Evolutionary conservation across 2,329 filamentous ascomycete species (phyloP), one percentile per base, ranked within the genome.

Genomic region (Periconia macrospinosa): DNA sequence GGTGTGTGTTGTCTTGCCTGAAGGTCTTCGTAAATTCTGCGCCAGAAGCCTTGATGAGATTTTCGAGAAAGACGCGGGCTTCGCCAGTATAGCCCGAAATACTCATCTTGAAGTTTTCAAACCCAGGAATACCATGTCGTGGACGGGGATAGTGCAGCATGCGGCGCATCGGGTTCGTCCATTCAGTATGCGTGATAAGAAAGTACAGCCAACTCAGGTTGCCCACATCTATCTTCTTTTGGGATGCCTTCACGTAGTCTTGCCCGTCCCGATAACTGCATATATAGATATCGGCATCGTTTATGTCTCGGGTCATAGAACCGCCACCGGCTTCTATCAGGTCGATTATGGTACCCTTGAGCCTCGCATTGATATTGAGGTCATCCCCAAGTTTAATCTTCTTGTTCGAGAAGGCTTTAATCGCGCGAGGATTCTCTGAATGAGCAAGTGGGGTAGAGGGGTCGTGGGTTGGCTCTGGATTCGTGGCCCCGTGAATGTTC

Each of bases 1-100:
- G 83, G 75, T 99, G 94, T 0, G 92, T 97, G 71, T 99, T 97
- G 57, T 97, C 92, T 61, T 89, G 86, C 73, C 91, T 95, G 86
- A 99, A 90, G 0, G 91, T 95, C 76, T 95, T 96, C 30, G 94
- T 99, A 69, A 91, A 97, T 57, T 89, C 87, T 9, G 90, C 93
- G 15, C 94, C 94, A 15, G 88, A 82, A 20, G 92, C 92, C 55
- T 81, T 86, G 63, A 97, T 89, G 37, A 99, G 81, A 62, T 96
- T 97, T 73, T 97, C 92, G 5, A 99, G 81, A 67, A 97, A 99
- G 49, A 91, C 86, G 45, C 94, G 86, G 15, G 94, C 91, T 73
- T 99, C 94, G 30, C 94, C 94, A 44, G 91, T 91, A 70, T 99
- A 99, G 73, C 97, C 99, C 6, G 94, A 97, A 6, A 99, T 81